These are phyloP conservation scores for Paraconiothyrium sp. DNA, from an alignment of 2,329 filamentous ascomycete genomes.

Conservation along the genomic window DNA sequence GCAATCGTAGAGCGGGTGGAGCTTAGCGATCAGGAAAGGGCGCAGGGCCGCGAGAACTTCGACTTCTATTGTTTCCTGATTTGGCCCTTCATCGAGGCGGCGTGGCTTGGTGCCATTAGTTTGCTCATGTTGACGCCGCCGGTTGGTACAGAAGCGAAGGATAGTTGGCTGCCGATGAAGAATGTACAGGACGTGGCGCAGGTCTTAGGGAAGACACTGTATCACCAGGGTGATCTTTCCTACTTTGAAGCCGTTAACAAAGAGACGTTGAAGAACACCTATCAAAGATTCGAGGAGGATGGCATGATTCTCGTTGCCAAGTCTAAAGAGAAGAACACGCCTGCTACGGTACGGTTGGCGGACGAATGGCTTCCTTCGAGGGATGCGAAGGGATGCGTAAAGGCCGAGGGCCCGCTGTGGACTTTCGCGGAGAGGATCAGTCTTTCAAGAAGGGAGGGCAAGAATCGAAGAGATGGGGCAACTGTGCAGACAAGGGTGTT, in stretches of 20 bases:
- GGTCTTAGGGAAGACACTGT: slow-evolving; percentile 89
- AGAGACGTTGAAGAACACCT: slow-evolving; percentile 94
- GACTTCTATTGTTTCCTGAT: slow-evolving; percentile 99
- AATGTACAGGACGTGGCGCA: slow-evolving; percentile 85
- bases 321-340: slow-evolving; percentile 68
- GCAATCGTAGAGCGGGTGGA: slow-evolving; percentile 71
- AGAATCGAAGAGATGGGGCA: slow-evolving; percentile 92
- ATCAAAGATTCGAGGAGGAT: slow-evolving; percentile 87
- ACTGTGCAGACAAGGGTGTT: slow-evolving; percentile 87
- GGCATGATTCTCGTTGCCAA: slow-evolving; percentile 82
- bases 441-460: slow-evolving; percentile 83
- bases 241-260: slow-evolving; percentile 99
- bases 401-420: slow-evolving; percentile 83
- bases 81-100: slow-evolving; percentile 97
- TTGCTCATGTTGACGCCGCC: slow-evolving; percentile 88
- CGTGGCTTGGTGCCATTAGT: slow-evolving; percentile 89
- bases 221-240: slow-evolving; percentile 94
- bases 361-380: slow-evolving; percentile 78
- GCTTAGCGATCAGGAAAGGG: slow-evolving; percentile 78
- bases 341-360: slow-evolving; percentile 72
- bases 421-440: slow-evolving; percentile 91
- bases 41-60: slow-evolving; percentile 87
- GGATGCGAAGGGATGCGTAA: slow-evolving; percentile 65
- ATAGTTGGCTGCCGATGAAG: slow-evolving; percentile 77
- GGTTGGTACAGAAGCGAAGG: slow-evolving; percentile 62